Conservation (phyloP, 331 rosid species). For the Rosa hybrid region DNA sequence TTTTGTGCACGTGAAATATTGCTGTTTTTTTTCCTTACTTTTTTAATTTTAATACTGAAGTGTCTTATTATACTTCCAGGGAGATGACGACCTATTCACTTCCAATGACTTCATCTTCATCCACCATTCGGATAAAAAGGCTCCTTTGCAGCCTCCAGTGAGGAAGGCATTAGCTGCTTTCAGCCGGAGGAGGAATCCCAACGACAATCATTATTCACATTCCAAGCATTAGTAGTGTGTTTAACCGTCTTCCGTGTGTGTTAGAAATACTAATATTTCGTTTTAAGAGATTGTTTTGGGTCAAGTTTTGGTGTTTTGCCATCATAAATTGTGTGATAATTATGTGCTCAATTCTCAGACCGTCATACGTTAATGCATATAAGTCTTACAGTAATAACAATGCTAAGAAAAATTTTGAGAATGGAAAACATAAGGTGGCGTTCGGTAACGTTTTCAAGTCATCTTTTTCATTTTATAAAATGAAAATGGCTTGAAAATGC, state of each 20-base stretch:
- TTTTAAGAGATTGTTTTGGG: background rate
- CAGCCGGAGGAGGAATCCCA: constrained; percentile 89
- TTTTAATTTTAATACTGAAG: background rate
- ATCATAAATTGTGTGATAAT: background rate
- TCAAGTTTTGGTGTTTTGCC: background rate
- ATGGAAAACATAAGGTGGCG: too few species aligned
- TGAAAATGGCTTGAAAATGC: too few species aligned
- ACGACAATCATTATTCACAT: constrained; percentile 83
- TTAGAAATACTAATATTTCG: background rate
- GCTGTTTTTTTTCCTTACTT: background rate
- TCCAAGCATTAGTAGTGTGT: constrained; percentile 33
- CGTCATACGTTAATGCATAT: too few species aligned
- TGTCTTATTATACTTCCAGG: constrained; percentile 37
- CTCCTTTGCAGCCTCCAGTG: constrained; percentile 85
- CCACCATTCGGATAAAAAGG: constrained; percentile 70
- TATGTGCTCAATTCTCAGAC: background rate
- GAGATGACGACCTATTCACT: constrained; percentile 56
- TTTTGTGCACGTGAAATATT: background rate
- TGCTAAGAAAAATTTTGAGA: too few species aligned
- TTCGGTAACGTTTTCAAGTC: too few species aligned
- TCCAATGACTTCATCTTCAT: constrained; percentile 47
- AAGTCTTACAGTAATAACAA: too few species aligned
- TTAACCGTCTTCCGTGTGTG: background rate
- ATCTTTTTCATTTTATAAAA: too few species aligned
- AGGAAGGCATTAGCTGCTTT: constrained; percentile 75